Conservation (phyloP, 768 basidiomycete genomes). For the Trametes coccinea region DNA sequence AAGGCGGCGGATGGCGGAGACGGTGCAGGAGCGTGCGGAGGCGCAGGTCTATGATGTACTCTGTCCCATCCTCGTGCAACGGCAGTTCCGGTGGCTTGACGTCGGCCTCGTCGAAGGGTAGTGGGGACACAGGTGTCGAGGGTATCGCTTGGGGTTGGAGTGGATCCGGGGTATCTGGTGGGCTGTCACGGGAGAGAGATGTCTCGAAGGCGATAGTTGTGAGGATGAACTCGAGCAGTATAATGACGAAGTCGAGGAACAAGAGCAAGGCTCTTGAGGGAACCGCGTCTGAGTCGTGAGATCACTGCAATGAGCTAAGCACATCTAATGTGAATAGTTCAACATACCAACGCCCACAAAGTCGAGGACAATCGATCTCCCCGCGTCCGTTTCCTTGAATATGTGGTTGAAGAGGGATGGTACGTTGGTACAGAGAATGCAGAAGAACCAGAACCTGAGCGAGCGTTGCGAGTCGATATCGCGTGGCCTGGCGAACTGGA, state of each 20-base stretch:
- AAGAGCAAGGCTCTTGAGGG: slow-evolving; percentile 71
- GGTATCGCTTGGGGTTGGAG: slow-evolving; percentile 34
- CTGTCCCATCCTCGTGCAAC: slow-evolving; percentile 31
- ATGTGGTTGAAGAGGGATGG: slow-evolving; percentile 65
- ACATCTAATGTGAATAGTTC: background rate
- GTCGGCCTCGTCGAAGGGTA: slow-evolving; percentile 9
- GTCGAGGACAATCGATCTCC: slow-evolving; percentile 69
- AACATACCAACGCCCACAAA: slow-evolving; percentile 76
- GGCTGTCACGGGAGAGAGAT: slow-evolving; percentile 44
- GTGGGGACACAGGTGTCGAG: slow-evolving; percentile 31
- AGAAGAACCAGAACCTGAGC: slow-evolving; percentile 65
- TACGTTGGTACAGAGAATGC: slow-evolving; percentile 58
- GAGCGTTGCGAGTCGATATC: slow-evolving; percentile 65
- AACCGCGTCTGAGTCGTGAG: slow-evolving; percentile 33
- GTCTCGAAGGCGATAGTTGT: slow-evolving; percentile 69
- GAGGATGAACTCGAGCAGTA: slow-evolving; percentile 66
- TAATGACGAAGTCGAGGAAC: slow-evolving; percentile 65
- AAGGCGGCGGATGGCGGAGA: slow-evolving; percentile 54
- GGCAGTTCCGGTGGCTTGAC: slow-evolving; percentile 17
- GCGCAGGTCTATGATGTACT: slow-evolving; percentile 65
- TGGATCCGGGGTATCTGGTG: slow-evolving; percentile 45
- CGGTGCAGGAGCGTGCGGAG: slow-evolving; percentile 54
- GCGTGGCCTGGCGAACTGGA: slow-evolving; percentile 65
- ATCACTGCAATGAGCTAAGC: background rate
- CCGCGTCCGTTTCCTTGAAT: slow-evolving; percentile 50